Base-by-base conservation (phyloP, 306 rosid genomes). In the Alnus rubra region DNA sequence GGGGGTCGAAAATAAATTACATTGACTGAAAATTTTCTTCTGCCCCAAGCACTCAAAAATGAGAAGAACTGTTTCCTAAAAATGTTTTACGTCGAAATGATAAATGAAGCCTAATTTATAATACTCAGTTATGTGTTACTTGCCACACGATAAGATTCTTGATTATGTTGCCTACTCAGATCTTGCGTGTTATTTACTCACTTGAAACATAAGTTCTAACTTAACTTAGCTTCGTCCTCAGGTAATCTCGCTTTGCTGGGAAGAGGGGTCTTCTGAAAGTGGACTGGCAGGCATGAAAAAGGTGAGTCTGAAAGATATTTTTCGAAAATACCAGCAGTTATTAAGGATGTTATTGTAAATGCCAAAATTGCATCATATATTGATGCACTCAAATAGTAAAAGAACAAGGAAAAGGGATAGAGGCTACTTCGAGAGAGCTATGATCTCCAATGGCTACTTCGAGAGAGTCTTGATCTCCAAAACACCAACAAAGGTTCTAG, bases 241-340 rank as follows among this genome's bases (percentile, higher is more conserved):
- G 82, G 82, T 79, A 39, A 71, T 79, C 54, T 73, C 82, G 45
- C 82, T 79, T 62, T n/a, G 78, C 35, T 79, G 82, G 82, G 73
- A 79, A 79, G 78, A 73, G 63, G 82, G 82, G 31, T 79, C 82
- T 63, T 73, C 82, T 8, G 68, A 50, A 52, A 28, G 50, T 64
- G 78, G 68, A 64, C 76, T 79, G 53, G 47, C 55, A 47, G 82
- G 82, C 67, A 73, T 79, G 78, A 79, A 73, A 62, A 79, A 79
- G 82, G 82, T 79, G 68, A 79, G 63, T 39, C 7, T 12, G 14
- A 50, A 64, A 47, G 19, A 33, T 49, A 71, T 11, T 54, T 54
- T 49, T 56, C 39, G 30, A 70, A 55, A 69, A 30, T 23, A n/a
- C 28, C 35, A n/a, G 51, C 23, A 55, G 39, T 9, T 7, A 10